Base-by-base conservation (phyloP, 257 asterid genomes). In the Gynochthodes officinalis region DNA sequence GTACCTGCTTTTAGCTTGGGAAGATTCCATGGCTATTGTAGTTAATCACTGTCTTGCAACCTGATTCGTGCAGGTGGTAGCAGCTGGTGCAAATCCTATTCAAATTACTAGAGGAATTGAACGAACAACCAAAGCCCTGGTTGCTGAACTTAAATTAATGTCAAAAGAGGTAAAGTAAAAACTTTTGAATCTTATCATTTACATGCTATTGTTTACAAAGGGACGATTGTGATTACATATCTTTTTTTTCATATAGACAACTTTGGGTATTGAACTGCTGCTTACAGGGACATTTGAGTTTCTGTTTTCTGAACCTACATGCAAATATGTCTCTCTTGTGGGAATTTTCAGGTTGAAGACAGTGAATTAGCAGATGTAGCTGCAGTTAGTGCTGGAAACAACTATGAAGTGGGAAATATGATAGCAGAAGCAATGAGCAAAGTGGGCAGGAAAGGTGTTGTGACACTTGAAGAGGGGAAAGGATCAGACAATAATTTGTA, bases 51-150 rank as follows among this genome's bases (percentile, higher is more conserved):
- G 27, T 10, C 35, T 21, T 25, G 19, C 19, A n/a, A 59, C 14
- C 12, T 30, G 63, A 23, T 62, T 64, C 27, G 12, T 73, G 63
- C 81, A 84, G 89, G 90, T 83, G 67, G 90, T 87, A 21, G 90
- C 90, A 59, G 89, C 89, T 64, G 93, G 90, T 61, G 86, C 90
- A 9, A 87, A 87, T 53, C 90, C 90, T 71, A 83, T 85, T 65
- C 89, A 82, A 42, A 84, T 87, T 66, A 81, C 89, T 28, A 76
- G 90, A 60, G 93, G 93, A 62, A 85, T 87, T 60, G 89, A 85
- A 64, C 81, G 78, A 76, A 84, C 90, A 3, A 35, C 77, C 35
- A 87, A 85, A 70, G 86, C 89, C n/a, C 73, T 87, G 67, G 87
- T 87, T 33, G 35, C 83, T 21, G 87, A 87, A 67, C 87, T 87